Evolutionary conservation across 179 eudicot species (phyloP).

Genomic region (Nepenthes alata): DNA sequence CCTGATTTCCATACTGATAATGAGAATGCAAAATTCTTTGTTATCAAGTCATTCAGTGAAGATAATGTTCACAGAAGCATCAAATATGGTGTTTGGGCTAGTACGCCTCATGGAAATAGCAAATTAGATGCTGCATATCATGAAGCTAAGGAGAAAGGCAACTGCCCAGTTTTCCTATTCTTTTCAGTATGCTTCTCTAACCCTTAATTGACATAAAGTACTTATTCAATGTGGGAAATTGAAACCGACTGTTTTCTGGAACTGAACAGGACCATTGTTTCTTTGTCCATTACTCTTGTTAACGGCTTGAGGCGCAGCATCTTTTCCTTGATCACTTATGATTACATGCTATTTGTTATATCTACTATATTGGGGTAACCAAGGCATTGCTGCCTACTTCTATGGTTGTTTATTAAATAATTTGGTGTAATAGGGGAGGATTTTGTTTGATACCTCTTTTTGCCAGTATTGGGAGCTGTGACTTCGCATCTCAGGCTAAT

Average conservation of each 20-base stretch:
- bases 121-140: constrained; percentile 82
- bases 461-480: too few relatives aligned
- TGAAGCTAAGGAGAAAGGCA: constrained; percentile 62
- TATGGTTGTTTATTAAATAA: not conserved
- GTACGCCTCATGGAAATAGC: constrained; percentile 87
- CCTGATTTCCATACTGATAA: constrained; percentile 63
- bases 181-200: constrained; percentile 57
- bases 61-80: constrained; percentile 94
- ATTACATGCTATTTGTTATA: too few relatives aligned
- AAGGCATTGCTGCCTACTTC: not conserved
- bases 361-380: not conserved
- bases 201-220: not conserved
- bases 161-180: constrained; percentile 78
- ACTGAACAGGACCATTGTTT: not conserved
- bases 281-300: too few relatives aligned
- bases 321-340: too few relatives aligned
- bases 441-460: too few relatives aligned
- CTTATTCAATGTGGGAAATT: not conserved
- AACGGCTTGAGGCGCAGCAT: too few relatives aligned
- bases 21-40: constrained; percentile 77
- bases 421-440: too few relatives aligned
- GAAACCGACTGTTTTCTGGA: not conserved
- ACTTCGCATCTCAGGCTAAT: too few relatives aligned
- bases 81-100: constrained; percentile 83
- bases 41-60: constrained; percentile 94